phyloP scores from a whole-genome alignment of 192 early-diverging fungal genomes.

The Mortierella antarctica region DNA sequence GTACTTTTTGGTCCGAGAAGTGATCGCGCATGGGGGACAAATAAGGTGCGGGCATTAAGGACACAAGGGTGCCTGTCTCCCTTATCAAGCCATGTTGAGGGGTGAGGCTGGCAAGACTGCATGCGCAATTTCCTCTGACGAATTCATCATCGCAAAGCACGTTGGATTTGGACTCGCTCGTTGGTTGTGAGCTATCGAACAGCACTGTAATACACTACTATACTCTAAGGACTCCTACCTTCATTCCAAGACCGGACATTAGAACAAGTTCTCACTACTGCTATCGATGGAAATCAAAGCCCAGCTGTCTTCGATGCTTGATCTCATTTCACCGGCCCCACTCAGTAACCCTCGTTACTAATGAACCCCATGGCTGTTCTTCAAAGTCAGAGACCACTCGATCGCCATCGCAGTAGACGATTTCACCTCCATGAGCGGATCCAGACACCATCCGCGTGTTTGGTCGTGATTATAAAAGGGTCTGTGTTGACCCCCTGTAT shows the following conservation, averaged over 20 bases:
- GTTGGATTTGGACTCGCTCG: background rate
- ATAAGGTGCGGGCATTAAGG: background rate
- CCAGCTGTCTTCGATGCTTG: background rate
- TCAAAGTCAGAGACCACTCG: conserved; percentile 14
- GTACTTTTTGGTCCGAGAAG: too few relatives aligned
- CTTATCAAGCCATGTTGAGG: too few relatives aligned
- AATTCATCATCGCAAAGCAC: conserved; percentile 25
- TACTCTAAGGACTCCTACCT: background rate
- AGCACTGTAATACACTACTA: background rate
- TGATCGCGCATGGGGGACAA: background rate
- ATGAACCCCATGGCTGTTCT: background rate
- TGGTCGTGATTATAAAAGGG: background rate
- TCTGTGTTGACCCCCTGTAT: background rate
- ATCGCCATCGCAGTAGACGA: background rate
- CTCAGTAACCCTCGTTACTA: too few relatives aligned
- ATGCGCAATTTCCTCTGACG: conserved; percentile 24
- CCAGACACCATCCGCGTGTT: background rate
- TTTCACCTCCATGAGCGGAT: conserved; percentile 12
- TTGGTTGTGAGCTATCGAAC: background rate
- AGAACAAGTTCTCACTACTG: background rate
- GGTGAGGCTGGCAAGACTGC: background rate
- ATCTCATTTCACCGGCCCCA: background rate
- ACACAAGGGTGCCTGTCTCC: background rate
- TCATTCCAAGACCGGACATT: background rate
- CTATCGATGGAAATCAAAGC: background rate